Percentiles rank a stretch among this genome's conserved stretches.
phyloP scores from a whole-genome alignment of 495 filamentous ascomycete species.

The Penicillium verhagenii region DNA sequence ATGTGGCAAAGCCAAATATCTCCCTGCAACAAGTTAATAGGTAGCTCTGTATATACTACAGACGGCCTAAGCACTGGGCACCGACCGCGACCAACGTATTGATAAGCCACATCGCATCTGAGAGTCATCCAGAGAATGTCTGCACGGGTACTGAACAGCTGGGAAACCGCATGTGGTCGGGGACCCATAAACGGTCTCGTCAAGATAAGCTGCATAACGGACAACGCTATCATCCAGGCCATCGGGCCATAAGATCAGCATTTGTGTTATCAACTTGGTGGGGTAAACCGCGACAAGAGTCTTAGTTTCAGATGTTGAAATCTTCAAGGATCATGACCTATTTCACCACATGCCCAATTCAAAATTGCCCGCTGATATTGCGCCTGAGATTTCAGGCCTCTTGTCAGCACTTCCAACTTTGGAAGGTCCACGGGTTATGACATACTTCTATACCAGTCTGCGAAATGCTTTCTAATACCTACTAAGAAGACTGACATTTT shows the following conservation, averaged over 20 bases:
- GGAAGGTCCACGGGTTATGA: no score
- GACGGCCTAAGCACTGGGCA: constrained; percentile 1
- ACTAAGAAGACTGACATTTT: no score
- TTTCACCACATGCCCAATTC: no score
- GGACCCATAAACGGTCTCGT: not conserved
- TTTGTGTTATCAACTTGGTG: not conserved
- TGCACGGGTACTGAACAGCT: not conserved
- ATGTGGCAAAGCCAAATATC: not conserved
- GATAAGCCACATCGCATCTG: not conserved
- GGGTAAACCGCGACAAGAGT: not conserved
- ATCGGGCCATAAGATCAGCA: not conserved
- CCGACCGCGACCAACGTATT: not conserved
- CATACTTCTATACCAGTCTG: no score
- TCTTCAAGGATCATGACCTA: no score
- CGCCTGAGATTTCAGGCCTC: not conserved
- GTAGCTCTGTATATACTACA: no score
- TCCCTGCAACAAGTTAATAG: not conserved
- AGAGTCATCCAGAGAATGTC: not conserved
- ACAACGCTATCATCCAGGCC: not conserved
- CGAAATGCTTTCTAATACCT: no score
- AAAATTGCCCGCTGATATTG: not conserved
- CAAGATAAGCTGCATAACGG: constrained; percentile 1
- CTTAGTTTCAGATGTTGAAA: no score
- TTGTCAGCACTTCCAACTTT: no score
- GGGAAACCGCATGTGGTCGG: not conserved